These are phyloP conservation scores for Verticillium longisporum DNA, from an alignment of 2,329 filamentous ascomycete species.

Conservation along the genomic window DNA sequence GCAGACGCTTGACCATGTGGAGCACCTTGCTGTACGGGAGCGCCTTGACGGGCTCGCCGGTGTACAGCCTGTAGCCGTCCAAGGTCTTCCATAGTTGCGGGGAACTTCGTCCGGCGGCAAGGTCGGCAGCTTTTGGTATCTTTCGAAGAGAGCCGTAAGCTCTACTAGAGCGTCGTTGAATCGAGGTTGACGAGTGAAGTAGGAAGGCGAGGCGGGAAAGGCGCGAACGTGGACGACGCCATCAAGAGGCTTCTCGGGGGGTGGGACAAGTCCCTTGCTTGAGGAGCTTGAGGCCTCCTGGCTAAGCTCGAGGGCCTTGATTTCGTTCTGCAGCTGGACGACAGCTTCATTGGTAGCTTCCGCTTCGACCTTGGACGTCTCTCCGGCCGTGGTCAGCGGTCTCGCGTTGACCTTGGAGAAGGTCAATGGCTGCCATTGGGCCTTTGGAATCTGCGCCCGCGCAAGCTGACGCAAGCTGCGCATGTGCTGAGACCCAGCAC, in stretches of 20 bases:
- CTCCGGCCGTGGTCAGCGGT: slow-evolving; percentile 15
- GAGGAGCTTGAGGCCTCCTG: background rate
- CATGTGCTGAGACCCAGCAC: slow-evolving; percentile 26
- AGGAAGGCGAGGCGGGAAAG: slow-evolving; percentile 81
- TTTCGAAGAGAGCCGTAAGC: slow-evolving; percentile 64
- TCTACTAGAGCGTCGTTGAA: slow-evolving; percentile 81
- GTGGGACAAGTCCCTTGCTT: background rate
- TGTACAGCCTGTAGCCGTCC: slow-evolving; percentile 63
- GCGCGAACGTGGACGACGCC: slow-evolving; percentile 56
- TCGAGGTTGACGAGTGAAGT: slow-evolving; percentile 79
- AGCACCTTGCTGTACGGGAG: slow-evolving; percentile 76
- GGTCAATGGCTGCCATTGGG: slow-evolving; percentile 14
- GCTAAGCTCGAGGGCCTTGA: background rate
- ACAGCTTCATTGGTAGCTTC: slow-evolving; percentile 13
- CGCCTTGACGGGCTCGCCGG: slow-evolving; percentile 66
- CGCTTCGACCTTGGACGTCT: slow-evolving; percentile 4
- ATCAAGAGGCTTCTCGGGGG: slow-evolving; percentile 19
- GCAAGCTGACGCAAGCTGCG: slow-evolving; percentile 23
- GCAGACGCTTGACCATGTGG: slow-evolving; percentile 68
- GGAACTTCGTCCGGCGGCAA: slow-evolving; percentile 54
- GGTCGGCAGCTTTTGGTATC: slow-evolving; percentile 67
- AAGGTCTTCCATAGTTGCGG: slow-evolving; percentile 74
- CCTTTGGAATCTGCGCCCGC: slow-evolving; percentile 21
- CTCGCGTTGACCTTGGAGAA: slow-evolving; percentile 18
- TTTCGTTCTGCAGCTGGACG: background rate